A percentile compares a stretch with the other conserved stretches of the same genome.
Conservation (phyloP, 352 stramenopile genomes). For the Nothophytophthora sp. region DNA sequence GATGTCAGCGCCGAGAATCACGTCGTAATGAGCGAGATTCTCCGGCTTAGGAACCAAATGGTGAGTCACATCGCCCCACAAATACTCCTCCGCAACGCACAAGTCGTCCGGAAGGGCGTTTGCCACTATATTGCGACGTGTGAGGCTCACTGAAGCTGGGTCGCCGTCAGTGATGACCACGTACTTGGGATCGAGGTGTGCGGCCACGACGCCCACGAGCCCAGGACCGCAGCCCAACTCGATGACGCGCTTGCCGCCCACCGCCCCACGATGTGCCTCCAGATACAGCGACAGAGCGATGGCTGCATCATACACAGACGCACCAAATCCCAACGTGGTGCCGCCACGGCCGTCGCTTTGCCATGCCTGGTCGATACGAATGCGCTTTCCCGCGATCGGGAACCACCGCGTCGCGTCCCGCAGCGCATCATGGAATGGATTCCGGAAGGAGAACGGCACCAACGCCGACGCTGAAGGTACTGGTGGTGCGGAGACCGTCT, state of each 20-base stretch:
- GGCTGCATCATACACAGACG: conserved; percentile 81
- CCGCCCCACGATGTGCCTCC: conserved; percentile 45
- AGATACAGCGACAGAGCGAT: conserved; percentile 83
- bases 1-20: conserved; percentile 83
- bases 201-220: conserved; percentile 72
- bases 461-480: conserved; percentile 27
- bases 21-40: conserved; percentile 42
- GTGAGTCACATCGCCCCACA: conserved; percentile 59
- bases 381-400: conserved; percentile 51
- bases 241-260: conserved; percentile 59
- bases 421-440: conserved; percentile 75
- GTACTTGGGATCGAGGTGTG: conserved; percentile 37
- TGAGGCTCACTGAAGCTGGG: conserved; percentile 60
- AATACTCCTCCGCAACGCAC: conserved; percentile 44
- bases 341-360: conserved; percentile 74
- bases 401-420: conserved; percentile 66
- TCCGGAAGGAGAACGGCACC: conserved; percentile 75
- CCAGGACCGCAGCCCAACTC: conserved; percentile 77
- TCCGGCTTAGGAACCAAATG: conserved; percentile 18
- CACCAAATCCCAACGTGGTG: conserved; percentile 73
- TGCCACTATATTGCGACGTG: conserved; percentile 51
- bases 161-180: conserved; percentile 81
- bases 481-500: not conserved
- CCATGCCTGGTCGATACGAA: conserved; percentile 80
- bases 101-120: conserved; percentile 18